These are phyloP conservation scores for Colletotrichum aenigma DNA, from an alignment of 2,329 filamentous ascomycete species.

Conservation along the genomic window DNA sequence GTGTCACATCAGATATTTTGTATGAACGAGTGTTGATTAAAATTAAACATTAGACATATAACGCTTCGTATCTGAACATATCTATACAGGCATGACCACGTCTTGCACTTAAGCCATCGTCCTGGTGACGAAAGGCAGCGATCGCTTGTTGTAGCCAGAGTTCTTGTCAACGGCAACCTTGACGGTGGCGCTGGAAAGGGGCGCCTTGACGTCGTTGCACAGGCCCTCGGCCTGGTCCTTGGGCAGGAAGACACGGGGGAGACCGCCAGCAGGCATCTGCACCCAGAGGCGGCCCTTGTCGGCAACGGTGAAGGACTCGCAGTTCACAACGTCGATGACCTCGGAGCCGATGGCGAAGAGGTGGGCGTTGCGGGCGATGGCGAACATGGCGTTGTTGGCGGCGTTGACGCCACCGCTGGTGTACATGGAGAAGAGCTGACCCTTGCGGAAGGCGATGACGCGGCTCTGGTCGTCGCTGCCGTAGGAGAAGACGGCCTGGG, in stretches of 20 bases:
- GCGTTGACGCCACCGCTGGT: conserved; percentile 42
- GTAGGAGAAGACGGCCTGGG: conserved; percentile 11
- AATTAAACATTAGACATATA: not conserved
- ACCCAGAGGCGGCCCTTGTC: conserved; percentile 13
- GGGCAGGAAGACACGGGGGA: conserved; percentile 15
- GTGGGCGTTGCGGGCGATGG: conserved; percentile 32
- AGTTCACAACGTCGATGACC: conserved; percentile 47
- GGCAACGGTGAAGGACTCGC: conserved; percentile 28
- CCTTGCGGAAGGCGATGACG: conserved; percentile 18
- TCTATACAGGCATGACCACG: not conserved
- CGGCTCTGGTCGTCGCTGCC: conserved; percentile 2
- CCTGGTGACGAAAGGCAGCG: not conserved
- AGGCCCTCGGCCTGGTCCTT: conserved; percentile 14
- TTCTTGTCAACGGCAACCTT: conserved; percentile 18
- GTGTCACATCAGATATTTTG: not conserved
- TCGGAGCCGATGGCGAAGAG: conserved; percentile 37
- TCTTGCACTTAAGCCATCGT: not conserved
- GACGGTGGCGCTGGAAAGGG: conserved; percentile 1
- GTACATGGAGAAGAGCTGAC: conserved; percentile 31
- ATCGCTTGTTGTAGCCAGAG: conserved; percentile 9
- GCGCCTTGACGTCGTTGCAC: conserved; percentile 11
- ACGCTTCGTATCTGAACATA: not conserved
- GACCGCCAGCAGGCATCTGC: conserved; percentile 16
- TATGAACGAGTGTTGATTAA: not conserved
- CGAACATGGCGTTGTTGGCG: conserved; percentile 33